phyloP scores from a whole-genome alignment of 352 stramenopile genomes.

The Thraustochytrium sp. region DNA sequence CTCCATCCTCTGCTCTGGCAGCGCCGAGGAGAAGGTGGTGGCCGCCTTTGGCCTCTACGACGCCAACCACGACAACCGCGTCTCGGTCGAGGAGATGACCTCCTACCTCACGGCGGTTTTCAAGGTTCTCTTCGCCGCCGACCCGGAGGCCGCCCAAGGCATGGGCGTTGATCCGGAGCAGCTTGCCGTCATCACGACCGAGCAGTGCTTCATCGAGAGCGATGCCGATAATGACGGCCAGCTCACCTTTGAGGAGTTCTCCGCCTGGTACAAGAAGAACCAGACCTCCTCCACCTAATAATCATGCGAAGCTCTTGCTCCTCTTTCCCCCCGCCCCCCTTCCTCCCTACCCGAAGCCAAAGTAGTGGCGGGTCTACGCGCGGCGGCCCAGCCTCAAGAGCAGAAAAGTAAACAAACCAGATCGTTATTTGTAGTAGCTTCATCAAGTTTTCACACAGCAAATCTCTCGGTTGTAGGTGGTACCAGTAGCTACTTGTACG shows the following conservation, averaged over 20 bases:
- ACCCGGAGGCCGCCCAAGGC: not conserved
- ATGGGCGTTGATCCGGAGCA: not conserved
- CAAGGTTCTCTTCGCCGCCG: constrained; percentile 43
- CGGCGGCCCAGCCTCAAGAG: too few species aligned
- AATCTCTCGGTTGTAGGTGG: too few species aligned
- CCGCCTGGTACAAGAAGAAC: constrained; percentile 65
- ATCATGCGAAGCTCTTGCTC: too few species aligned
- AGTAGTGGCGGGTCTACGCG: too few species aligned
- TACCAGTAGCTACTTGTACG: not conserved
- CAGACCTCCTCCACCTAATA: constrained; percentile 57
- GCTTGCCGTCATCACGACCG: constrained; percentile 56
- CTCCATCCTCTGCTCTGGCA: constrained; percentile 19
- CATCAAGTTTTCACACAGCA: too few species aligned
- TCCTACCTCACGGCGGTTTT: constrained; percentile 47
- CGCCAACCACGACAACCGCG: not conserved
- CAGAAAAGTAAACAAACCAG: too few species aligned
- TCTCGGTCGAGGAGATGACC: constrained; percentile 39
- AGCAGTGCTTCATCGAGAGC: constrained; percentile 74
- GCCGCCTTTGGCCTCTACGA: constrained; percentile 36
- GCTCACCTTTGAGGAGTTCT: constrained; percentile 75
- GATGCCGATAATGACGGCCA: constrained; percentile 69
- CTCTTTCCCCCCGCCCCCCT: too few species aligned
- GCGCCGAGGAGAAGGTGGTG: constrained; percentile 23
- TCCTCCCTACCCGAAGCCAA: too few species aligned
- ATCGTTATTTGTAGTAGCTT: too few species aligned